Base-by-base conservation (phyloP, 2,329 filamentous ascomycete species). In the Helminthosporium solani region DNA sequence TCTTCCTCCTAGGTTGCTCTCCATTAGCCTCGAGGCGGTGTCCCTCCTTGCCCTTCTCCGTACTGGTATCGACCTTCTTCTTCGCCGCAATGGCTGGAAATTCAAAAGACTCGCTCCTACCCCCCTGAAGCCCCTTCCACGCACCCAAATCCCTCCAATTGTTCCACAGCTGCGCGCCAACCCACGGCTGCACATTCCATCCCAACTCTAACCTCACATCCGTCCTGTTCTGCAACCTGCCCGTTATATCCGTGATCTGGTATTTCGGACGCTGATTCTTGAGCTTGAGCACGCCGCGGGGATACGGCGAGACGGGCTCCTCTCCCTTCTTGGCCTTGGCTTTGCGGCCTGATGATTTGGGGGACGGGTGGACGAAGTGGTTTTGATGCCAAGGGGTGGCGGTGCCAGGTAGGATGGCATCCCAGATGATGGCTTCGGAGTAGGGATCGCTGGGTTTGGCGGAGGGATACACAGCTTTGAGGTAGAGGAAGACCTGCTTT, bases 141-240 rank as follows among this genome's bases (percentile, higher is more conserved):
- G 74, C 68, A 8, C 81, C 81, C 45, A 81, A 70, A 54, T 70
- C 68, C 47, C 60, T 47, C 60, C 58, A 66, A 44, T 74, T 73
- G 27, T 66, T 86, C 94, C 94, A 99, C 33, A 87, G 87, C 69
- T 97, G 72, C 42, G 86, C 73, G 12, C 94, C 94, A 9, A 99
- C 90, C 89, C 92, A 97, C 25, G 94, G 94, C 77, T 99, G 94
- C 49, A 97, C 87, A 73, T 97, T 97, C 83, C 95, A 99, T 66
- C 94, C 86, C 42, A 97, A 76, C 61, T 85, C 84, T 52, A 99
- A 76, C 23, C 82, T 85, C 46, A 92, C 89, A 67, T 94, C 84
- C 40, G 80, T 75, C 39, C 83, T 78, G 63, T 86, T 80, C 36
- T 88, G 87, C 56, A 97, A 79, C 70, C 84, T 85, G 50, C 91